These are phyloP conservation scores for Tricholoma sp. DNA, from an alignment of 768 basidiomycete genomes.

Conservation along the genomic window DNA sequence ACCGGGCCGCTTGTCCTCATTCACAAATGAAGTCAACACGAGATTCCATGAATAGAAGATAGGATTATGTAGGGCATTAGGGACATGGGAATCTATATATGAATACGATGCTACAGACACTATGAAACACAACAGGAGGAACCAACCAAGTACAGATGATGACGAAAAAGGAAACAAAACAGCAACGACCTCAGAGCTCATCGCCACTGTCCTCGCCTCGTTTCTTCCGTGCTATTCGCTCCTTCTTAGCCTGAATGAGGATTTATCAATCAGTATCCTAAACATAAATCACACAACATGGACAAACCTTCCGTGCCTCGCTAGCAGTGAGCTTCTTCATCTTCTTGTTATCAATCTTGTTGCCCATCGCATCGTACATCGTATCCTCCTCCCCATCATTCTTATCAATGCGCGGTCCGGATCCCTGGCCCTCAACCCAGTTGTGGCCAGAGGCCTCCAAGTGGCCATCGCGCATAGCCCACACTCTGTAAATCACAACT, in stretches of 20 bases:
- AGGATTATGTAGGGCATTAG: not conserved
- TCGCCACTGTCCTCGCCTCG: slow-evolving; percentile 79
- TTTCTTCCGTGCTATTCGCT: slow-evolving; percentile 88
- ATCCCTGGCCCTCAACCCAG: slow-evolving; percentile 99
- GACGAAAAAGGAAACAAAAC: slow-evolving; percentile 3
- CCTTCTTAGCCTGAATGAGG: slow-evolving; percentile 70
- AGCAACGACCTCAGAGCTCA: slow-evolving; percentile 38
- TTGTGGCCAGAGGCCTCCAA: slow-evolving; percentile 98
- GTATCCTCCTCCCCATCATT: slow-evolving; percentile 87
- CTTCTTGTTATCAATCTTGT: slow-evolving; percentile 89
- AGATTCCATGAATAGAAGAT: not conserved
- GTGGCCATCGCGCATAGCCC: slow-evolving; percentile 98
- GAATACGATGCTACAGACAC: slow-evolving; percentile 2
- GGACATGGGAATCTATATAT: not conserved
- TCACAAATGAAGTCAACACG: too few species aligned
- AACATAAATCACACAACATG: not conserved
- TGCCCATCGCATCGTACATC: slow-evolving; percentile 95
- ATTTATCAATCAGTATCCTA: slow-evolving; percentile 8
- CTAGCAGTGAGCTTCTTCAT: slow-evolving; percentile 76
- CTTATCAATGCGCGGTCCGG: slow-evolving; percentile 94
- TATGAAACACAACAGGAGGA: not conserved
- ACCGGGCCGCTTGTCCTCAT: not conserved
- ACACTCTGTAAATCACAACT: slow-evolving; percentile 48
- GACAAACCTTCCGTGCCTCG: slow-evolving; percentile 72
- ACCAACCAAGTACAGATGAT: not conserved